phyloP scores from a whole-genome alignment of 371 early-diverging fungal species.

The Mortierella polycephala region DNA sequence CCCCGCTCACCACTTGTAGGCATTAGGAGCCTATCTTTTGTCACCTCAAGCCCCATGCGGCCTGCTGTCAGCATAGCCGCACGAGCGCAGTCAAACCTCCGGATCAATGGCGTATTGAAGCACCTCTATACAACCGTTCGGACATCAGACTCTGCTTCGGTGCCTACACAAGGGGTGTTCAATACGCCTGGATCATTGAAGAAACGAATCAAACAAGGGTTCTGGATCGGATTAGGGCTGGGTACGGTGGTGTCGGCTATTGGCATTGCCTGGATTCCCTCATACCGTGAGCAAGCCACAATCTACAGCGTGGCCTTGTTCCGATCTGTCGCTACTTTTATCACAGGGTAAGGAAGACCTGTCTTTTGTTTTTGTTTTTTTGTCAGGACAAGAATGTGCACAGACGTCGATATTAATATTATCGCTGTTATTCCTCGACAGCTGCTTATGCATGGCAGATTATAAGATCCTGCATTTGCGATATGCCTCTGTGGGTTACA shows the following conservation, averaged over 20 bases:
- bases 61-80: neutral
- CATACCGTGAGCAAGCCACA: slow-evolving; percentile 38
- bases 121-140: no score
- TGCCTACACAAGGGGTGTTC: slow-evolving; percentile 17
- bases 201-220: slow-evolving; percentile 25
- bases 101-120: no score
- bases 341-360: slow-evolving; percentile 39
- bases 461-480: slow-evolving; percentile 58
- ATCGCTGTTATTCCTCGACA: neutral
- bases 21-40: no score
- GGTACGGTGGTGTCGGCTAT: slow-evolving; percentile 38
- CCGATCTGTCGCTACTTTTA: slow-evolving; percentile 53
- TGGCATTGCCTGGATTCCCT: slow-evolving; percentile 50
- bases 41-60: neutral
- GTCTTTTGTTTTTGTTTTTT: no score
- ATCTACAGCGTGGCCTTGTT: slow-evolving; percentile 43
- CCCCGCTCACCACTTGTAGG: no score
- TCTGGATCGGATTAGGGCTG: slow-evolving; percentile 43
- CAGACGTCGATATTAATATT: no score
- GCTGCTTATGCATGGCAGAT: slow-evolving; percentile 57
- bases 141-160: neutral
- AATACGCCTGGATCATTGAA: slow-evolving; percentile 31
- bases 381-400: no score
- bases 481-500: slow-evolving; percentile 50
- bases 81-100: no score